Percentiles rank a stretch among this genome's conserved stretches.
These are phyloP conservation scores for Tetradesmus obliquus DNA, from an alignment of 139 green algal genomes.

Conservation along the genomic window DNA sequence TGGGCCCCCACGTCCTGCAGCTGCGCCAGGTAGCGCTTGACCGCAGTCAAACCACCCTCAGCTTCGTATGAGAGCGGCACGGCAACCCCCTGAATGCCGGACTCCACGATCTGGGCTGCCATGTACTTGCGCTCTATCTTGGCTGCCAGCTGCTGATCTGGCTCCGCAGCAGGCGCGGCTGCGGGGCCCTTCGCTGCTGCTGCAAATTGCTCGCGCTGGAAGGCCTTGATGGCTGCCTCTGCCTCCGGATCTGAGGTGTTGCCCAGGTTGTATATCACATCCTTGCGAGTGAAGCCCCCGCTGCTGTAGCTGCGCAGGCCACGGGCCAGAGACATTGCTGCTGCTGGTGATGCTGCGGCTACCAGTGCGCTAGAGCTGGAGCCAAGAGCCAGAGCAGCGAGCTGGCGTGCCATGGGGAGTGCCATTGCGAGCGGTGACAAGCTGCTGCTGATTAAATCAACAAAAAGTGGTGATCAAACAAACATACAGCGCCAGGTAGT, in stretches of 20 bases:
- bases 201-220: conserved; percentile 43
- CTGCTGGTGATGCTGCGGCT: conserved; percentile 5
- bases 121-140: conserved; percentile 72
- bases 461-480: not conserved
- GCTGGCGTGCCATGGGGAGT: conserved; percentile 20
- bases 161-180: not conserved
- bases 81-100: conserved; percentile 61
- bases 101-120: conserved; percentile 64
- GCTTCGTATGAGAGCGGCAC: conserved; percentile 55
- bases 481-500: not conserved
- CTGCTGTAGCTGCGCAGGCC: not conserved
- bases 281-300: conserved; percentile 20
- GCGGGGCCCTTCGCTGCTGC: conserved; percentile 20
- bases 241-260: conserved; percentile 49
- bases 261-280: conserved; percentile 40
- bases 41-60: conserved; percentile 44
- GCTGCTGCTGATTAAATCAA: not conserved
- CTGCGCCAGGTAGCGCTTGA: conserved; percentile 70
- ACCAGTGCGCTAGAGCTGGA: not conserved
- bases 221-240: conserved; percentile 54
- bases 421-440: not conserved
- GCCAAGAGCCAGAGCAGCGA: conserved; percentile 17
- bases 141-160: conserved; percentile 39
- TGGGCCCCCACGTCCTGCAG: conserved; percentile 57
- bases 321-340: not conserved